These are phyloP conservation scores for Chalciporus piperatus DNA, from an alignment of 768 basidiomycete species.

Conservation along the genomic window DNA sequence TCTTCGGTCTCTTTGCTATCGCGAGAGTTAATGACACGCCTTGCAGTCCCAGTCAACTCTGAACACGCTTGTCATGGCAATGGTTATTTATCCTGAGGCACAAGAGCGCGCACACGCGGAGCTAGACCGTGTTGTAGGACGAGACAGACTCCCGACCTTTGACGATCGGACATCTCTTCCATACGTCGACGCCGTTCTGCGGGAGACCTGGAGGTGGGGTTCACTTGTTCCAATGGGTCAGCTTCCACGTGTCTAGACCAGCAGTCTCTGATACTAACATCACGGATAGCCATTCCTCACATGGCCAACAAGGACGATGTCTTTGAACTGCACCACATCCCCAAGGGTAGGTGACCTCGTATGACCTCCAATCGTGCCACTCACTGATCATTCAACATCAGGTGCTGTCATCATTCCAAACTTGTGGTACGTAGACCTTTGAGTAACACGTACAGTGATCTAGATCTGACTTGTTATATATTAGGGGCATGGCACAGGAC, in stretches of 20 bases:
- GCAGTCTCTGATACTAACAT: not conserved
- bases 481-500: slow-evolving; percentile 24
- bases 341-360: slow-evolving; percentile 36
- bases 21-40: not conserved
- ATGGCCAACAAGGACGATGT: slow-evolving; percentile 36
- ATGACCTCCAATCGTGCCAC: too few relatives aligned
- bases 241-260: not conserved
- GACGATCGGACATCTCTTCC: slow-evolving; percentile 16
- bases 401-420: slow-evolving; percentile 23
- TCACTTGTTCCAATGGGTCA: slow-evolving; percentile 20
- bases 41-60: slow-evolving; percentile 16
- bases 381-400: slow-evolving; percentile 1
- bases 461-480: not conserved
- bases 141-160: slow-evolving; percentile 14
- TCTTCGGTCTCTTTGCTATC: not conserved
- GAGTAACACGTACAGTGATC: not conserved
- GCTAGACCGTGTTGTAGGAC: slow-evolving; percentile 19
- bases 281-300: slow-evolving; percentile 26
- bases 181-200: slow-evolving; percentile 23
- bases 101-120: slow-evolving; percentile 20
- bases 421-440: slow-evolving; percentile 11
- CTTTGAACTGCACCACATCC: slow-evolving; percentile 48
- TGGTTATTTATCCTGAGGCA: slow-evolving; percentile 22
- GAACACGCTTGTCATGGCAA: slow-evolving; percentile 15
- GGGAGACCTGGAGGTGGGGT: slow-evolving; percentile 23